Evolutionary conservation across 495 filamentous ascomycete species (phyloP), one percentile per base, ranked within the genome.

Genomic region (Penicillium paxilli): DNA sequence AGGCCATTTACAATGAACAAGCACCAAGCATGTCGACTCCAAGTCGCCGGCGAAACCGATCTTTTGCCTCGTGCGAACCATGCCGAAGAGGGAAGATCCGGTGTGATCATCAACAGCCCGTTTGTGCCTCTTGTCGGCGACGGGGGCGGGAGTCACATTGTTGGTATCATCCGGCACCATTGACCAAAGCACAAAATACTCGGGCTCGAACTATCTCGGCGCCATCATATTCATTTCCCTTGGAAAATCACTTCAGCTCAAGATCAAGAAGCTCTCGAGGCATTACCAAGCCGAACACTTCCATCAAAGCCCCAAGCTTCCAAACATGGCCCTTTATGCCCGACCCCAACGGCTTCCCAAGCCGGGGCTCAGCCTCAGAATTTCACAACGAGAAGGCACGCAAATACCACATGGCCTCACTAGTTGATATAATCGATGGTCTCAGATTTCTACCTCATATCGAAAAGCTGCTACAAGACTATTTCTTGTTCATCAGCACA

Each of bases 311-410:
- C 1, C 55, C 52, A 10, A 53, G 44, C 38, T 63, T 63, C 16
- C 51, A 59, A 16, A 37, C 49, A 47, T 63, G 59, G 59, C 59
- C 55, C 30, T 63, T 63, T 38, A 55, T 59, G 49, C 49, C 54
- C 35, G 47, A 51, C 25, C 49, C 33, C 32, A 44, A 42, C 9
- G 41, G 47, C 35, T 17, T 30, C 23, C 41, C 49, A 45, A 32
- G 28, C 35, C 30, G 49, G 30, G 47, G 26, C 12, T 46, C 54
- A 12, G 35, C 35, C 3, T 40, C 24, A 24, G 46, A 46, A 38
- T 44, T 38, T 2, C 46, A 45, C 17, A 47, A 51, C 33, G 46
- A 19, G n/a, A 59, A 54, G 22, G 48, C 52, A 12, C 49, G 32
- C 23, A 22, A 44, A 10, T 45, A 35, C 10, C 48, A 57, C 4